Base-by-base conservation (phyloP, 768 basidiomycete genomes). In the Podaxis pistillaris region DNA sequence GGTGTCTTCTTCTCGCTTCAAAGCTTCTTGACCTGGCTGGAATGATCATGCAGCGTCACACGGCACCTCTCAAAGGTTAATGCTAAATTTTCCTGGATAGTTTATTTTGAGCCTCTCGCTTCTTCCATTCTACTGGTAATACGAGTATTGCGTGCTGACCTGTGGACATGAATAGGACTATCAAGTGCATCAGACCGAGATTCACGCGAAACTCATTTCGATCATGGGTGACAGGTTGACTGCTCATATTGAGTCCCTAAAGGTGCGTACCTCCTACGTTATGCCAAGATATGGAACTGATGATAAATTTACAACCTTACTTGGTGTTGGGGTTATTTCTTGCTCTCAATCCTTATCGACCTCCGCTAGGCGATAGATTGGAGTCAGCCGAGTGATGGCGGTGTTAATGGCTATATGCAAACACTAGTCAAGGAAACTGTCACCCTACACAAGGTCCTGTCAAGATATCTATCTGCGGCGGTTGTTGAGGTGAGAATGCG, bases 111-210 rank as follows among this genome's bases (percentile, higher is more conserved):
- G 15, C 41, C 17, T 26, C 15, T 51, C 24, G n/a, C 15, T 51
- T 36, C 38, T 37, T 19, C 36, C 15, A 19, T 50, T 58, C 33
- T 41, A 15, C 24, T 36, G 37, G 24, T 15, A 15, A 28, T 17
- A 15, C 22, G 49, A 9, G 28, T 37, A 38, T 51, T 49, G 19
- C 40, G 41, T 56, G 22, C 24, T 51, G 37, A 38, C 36, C 38
- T 59, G 12, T 49, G 4, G 12, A 50, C 40, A 36, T 28, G 17
- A 44, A 61, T 70, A 96, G 90, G 97, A 98, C 74, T 98, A 91
- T 71, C 96, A 98, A 82, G 97, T 98, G 74, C 97, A 99, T 75
- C 97, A 99, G 75, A 93, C 96, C 71, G 97, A 98, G 79, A 98
- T 99, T 58, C 96, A 98, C 74, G 86, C 93, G 56, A 99, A 99